phyloP scores from a whole-genome alignment of 768 basidiomycete genomes.

The Lenzites betulinus region DNA sequence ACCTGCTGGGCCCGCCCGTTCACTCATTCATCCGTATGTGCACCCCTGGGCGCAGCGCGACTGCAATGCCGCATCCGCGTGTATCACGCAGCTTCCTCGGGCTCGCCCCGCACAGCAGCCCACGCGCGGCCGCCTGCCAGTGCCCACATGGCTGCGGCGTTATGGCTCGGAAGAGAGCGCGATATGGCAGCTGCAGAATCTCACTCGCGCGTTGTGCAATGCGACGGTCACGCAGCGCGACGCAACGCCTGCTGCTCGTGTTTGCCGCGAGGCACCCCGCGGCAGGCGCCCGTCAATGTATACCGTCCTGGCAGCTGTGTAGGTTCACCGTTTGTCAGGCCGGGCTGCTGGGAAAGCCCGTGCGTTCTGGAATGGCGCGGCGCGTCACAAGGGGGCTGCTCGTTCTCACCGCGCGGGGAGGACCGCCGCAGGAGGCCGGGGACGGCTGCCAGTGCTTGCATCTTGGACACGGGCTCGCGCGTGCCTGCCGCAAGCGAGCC shows the following conservation, averaged over 20 bases:
- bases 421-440: slow-evolving; percentile 5
- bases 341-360: slow-evolving; percentile 14
- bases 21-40: no score
- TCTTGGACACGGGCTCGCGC: no score
- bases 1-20: no score
- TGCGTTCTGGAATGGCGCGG: slow-evolving; percentile 10
- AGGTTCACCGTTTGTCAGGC: slow-evolving; percentile 1
- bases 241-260: slow-evolving; percentile 26
- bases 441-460: no score
- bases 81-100: slow-evolving; percentile 16
- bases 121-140: no score
- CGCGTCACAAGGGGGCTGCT: slow-evolving; percentile 13
- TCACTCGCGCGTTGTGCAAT: no score
- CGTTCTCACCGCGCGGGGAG: slow-evolving; percentile 13
- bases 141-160: slow-evolving; percentile 6
- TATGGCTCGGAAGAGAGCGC: slow-evolving; percentile 6
- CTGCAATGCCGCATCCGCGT: slow-evolving; percentile 14
- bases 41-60: neutral
- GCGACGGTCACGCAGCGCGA: no score
- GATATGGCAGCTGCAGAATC: no score
- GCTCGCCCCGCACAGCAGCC: neutral
- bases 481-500: no score
- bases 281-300: neutral
- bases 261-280: slow-evolving; percentile 25
- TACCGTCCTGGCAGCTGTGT: slow-evolving; percentile 2